phyloP scores from a whole-genome alignment of 352 stramenopile genomes.

The Phytophthora sp. region DNA sequence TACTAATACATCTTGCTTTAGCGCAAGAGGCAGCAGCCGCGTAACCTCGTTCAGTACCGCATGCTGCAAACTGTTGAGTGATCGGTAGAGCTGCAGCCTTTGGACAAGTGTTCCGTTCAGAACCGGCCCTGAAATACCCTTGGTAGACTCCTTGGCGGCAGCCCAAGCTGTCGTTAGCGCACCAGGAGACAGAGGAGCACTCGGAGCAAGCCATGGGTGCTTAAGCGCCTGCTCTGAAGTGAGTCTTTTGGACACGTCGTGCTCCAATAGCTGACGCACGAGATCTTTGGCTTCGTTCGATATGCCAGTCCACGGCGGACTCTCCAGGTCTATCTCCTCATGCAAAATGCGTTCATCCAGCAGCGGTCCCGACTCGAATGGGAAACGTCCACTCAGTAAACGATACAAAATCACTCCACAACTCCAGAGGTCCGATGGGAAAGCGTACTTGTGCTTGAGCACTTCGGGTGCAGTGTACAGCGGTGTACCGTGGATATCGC shows the following conservation, averaged over 20 bases:
- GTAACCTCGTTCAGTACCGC: conserved; percentile 68
- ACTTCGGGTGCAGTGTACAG: conserved; percentile 81
- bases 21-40: conserved; percentile 50
- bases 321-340: conserved; percentile 62
- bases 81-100: conserved; percentile 74
- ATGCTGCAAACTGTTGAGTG: conserved; percentile 74
- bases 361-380: conserved; percentile 62
- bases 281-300: conserved; percentile 68
- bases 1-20: conserved; percentile 68
- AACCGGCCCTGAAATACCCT: conserved; percentile 32
- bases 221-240: conserved; percentile 69
- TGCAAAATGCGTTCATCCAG: conserved; percentile 71
- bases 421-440: conserved; percentile 81
- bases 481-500: conserved; percentile 66
- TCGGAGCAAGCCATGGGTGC: conserved; percentile 62
- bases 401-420: conserved; percentile 82
- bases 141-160: conserved; percentile 33
- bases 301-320: conserved; percentile 53
- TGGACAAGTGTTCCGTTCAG: conserved; percentile 77
- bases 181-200: conserved; percentile 25
- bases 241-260: conserved; percentile 47
- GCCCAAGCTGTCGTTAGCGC: conserved; percentile 30
- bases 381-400: conserved; percentile 65
- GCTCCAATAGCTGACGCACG: conserved; percentile 51
- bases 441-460: conserved; percentile 63